These are phyloP conservation scores for Carex pumila DNA, from an alignment of 176 grass and related monocot genomes.

Conservation along the genomic window DNA sequence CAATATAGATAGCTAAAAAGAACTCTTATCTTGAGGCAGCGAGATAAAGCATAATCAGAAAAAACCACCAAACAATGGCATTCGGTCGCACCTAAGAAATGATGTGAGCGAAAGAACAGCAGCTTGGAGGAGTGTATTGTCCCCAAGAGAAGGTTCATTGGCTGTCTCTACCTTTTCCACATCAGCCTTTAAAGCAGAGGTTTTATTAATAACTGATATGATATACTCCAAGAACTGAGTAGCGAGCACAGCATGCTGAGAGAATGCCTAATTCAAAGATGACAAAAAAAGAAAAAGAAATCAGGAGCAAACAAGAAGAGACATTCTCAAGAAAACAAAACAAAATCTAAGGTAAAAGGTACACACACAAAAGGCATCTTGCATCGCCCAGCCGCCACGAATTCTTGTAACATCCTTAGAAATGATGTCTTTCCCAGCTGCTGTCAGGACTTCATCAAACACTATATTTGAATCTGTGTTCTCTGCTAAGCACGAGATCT, in stretches of 20 bases:
- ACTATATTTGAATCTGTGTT: constrained; percentile 69
- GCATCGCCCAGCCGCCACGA: constrained; percentile 89
- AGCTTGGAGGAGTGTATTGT: constrained; percentile 67
- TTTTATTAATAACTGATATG: constrained; percentile 77
- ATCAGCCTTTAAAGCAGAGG: constrained; percentile 51
- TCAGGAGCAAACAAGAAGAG: not conserved
- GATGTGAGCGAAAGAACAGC: constrained; percentile 88
- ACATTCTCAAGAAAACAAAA: not conserved
- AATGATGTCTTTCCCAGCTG: constrained; percentile 83
- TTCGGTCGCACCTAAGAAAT: constrained; percentile 63
- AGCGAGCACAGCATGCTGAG: constrained; percentile 76
- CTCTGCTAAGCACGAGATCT: constrained; percentile 98
- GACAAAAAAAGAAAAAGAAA: constrained; percentile 9
- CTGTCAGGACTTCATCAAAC: constrained; percentile 84
- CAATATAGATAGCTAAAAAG: constrained; percentile 32
- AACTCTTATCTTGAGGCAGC: not conserved
- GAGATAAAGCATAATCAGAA: constrained; percentile 15
- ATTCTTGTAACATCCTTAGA: constrained; percentile 90
- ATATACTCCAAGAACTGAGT: constrained; percentile 71
- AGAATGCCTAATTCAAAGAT: constrained; percentile 55
- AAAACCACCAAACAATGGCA: not conserved
- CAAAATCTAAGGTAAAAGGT: constrained; percentile 16
- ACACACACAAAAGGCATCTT: constrained; percentile 90
- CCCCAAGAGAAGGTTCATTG: constrained; percentile 55
- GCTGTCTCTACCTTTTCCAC: constrained; percentile 58